These are phyloP conservation scores for Auxenochlorella pyrenoidosa DNA, from an alignment of 139 green algal genomes.

Conservation along the genomic window DNA sequence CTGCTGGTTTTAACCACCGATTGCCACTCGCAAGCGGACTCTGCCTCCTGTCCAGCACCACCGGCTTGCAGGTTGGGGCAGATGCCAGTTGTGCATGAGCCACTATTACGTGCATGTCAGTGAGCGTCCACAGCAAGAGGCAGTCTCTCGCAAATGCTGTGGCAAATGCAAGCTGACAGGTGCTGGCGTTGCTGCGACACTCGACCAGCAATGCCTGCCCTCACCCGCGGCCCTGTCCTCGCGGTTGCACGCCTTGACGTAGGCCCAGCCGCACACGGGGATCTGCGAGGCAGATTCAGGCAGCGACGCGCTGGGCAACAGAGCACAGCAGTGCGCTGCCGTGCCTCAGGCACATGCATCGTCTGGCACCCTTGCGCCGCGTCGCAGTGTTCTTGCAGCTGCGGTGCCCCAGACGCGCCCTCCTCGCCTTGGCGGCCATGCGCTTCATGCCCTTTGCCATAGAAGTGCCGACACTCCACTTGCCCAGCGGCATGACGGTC, in stretches of 20 bases:
- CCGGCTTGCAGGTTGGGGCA: not conserved
- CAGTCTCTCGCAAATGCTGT: not conserved
- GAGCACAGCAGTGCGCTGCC: too few species aligned
- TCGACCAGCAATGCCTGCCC: not conserved
- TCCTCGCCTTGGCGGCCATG: slow-evolving; percentile 8
- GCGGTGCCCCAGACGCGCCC: too few species aligned
- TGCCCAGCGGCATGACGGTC: slow-evolving; percentile 39
- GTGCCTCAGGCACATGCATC: too few species aligned
- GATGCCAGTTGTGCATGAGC: not conserved
- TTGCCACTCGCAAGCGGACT: too few species aligned
- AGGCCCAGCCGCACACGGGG: slow-evolving; percentile 14
- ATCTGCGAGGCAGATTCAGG: not conserved
- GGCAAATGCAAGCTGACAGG: not conserved
- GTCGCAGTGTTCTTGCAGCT: too few species aligned
- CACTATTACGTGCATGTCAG: not conserved
- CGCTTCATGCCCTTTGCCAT: slow-evolving; percentile 33
- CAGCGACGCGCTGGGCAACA: too few species aligned
- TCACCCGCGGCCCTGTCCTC: slow-evolving; percentile 30
- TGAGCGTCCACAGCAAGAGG: not conserved
- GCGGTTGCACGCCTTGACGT: slow-evolving; percentile 35
- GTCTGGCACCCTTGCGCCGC: too few species aligned
- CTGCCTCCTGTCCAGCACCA: too few species aligned
- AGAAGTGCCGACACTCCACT: slow-evolving; percentile 19
- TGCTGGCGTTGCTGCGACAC: not conserved
- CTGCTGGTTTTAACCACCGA: too few species aligned